Base-by-base conservation (phyloP, 2,329 filamentous ascomycete species). In the Aspergillus thermomutatus region DNA sequence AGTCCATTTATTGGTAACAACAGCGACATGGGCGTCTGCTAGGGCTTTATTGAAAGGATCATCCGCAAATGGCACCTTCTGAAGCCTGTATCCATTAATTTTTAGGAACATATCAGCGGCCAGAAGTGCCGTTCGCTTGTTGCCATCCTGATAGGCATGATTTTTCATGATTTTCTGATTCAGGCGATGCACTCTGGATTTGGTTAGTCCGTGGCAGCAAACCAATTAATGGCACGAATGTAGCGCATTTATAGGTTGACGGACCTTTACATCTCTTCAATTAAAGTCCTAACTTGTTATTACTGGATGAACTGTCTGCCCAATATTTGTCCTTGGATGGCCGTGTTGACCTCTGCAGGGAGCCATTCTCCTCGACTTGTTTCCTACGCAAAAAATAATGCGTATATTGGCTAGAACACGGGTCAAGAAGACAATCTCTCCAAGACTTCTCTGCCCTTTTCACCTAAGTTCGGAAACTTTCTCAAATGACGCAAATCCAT, bases 21-120 rank as follows among this genome's bases (percentile, higher is more conserved):
- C 49, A 11, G 60, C 58, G 52, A 62, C 52, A 48, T 60, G 55
- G 46, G 58, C 58, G 49, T 60, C 49, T 52, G 56, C 54, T 21
- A 64, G 47, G 17, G 17, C 49, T 11, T 54, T 37, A 34, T 59
- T 59, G 17, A 53, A 25, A 10, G 7, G 1, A 48, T 60, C 53
- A 2, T 55, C 31, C 19, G 43, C 56, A 7, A 57, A 46, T 27
- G 59, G 59, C 40, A 52, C 53, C 43, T 58, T 54, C 50, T 66
- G 63, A 45, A 69, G 64, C n/a, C 56, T 48, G 48, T 62, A 66
- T 5, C 68, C 64, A 46, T 71, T 71, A 27, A 69, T 63, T 53
- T 61, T 66, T 23, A 71, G 55, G 40, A 71, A 70, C 63, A 70
- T 67, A 50, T 69, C 65, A 28, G 65, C 69, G 3, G 69, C 66